phyloP scores from a whole-genome alignment of 176 grass and related monocot species.

The Musa schizocarpa region DNA sequence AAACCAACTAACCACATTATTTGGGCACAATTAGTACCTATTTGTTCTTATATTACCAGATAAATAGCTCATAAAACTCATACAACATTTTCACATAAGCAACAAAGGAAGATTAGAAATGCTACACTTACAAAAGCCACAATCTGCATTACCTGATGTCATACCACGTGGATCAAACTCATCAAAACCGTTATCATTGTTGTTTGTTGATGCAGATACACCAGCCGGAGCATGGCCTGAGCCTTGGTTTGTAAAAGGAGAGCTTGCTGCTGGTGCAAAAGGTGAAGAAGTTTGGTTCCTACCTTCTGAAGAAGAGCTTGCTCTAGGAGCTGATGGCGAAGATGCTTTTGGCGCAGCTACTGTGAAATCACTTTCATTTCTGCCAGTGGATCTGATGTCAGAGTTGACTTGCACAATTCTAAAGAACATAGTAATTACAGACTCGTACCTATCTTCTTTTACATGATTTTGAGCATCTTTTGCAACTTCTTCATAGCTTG shows the following conservation, averaged over 20 bases:
- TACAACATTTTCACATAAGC: too few species aligned
- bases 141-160: slow-evolving; percentile 50
- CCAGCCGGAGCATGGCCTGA: slow-evolving; percentile 17
- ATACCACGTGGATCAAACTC: slow-evolving; percentile 93
- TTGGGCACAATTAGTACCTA: too few species aligned
- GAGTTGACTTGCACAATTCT: slow-evolving; percentile 11
- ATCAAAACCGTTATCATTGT: slow-evolving; percentile 56
- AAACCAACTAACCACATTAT: too few species aligned
- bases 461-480: slow-evolving; percentile 40
- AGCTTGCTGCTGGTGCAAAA: slow-evolving; percentile 22
- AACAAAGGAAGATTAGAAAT: not conserved
- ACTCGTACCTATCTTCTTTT: slow-evolving; percentile 43
- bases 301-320: slow-evolving; percentile 13
- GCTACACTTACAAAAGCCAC: not conserved
- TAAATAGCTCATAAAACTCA: too few species aligned
- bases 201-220: slow-evolving; percentile 30
- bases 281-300: slow-evolving; percentile 27
- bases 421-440: not conserved
- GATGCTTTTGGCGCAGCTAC: not conserved
- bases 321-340: slow-evolving; percentile 9
- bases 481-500: slow-evolving; percentile 65
- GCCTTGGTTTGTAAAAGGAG: slow-evolving; percentile 13
- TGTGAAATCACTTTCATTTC: slow-evolving; percentile 54
- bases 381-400: slow-evolving; percentile 29
- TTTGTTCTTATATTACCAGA: not conserved